Conservation (phyloP, 768 basidiomycete species). For the Boletus patriciae region DNA sequence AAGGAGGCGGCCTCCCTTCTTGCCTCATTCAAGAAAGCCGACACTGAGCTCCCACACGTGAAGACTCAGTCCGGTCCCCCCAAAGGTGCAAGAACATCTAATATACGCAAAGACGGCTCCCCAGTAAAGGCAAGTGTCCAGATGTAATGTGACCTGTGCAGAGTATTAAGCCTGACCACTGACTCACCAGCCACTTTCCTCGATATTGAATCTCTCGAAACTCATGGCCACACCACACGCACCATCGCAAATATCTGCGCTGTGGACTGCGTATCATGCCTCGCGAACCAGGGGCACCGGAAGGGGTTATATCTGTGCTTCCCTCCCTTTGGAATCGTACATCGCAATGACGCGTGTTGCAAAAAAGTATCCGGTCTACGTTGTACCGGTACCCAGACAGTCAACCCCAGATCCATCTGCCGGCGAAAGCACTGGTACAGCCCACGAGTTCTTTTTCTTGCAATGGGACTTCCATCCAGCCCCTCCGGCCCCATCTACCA, state of each 20-base stretch:
- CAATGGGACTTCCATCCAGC: constrained; percentile 87
- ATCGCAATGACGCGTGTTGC: constrained; percentile 64
- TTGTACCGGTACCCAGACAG: constrained; percentile 74
- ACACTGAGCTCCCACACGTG: constrained; percentile 1
- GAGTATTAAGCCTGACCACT: background rate
- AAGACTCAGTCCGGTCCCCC: constrained; percentile 8
- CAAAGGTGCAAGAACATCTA: constrained; percentile 7
- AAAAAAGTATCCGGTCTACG: constrained; percentile 70
- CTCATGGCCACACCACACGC: constrained; percentile 69
- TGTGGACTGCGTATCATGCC: constrained; percentile 91
- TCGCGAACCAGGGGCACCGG: constrained; percentile 78
- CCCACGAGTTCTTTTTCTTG: constrained; percentile 81
- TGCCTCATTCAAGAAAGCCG: constrained; percentile 15
- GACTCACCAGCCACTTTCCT: constrained; percentile 65
- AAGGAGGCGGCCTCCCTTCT: constrained; percentile 17
- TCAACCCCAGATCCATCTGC: constrained; percentile 26
- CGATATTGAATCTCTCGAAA: constrained; percentile 74
- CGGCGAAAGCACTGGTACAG: constrained; percentile 36
- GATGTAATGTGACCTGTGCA: background rate
- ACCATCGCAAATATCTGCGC: constrained; percentile 66
- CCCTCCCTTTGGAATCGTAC: constrained; percentile 73
- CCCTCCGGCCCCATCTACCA: constrained; percentile 57
- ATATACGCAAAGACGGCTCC: constrained; percentile 58
- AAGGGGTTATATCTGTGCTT: constrained; percentile 82
- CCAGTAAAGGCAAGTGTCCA: constrained; percentile 56